Evolutionary conservation across 441 rosid genomes (phyloP), one percentile per base, ranked within the genome.

Genomic region (Corymbia citriodora): DNA sequence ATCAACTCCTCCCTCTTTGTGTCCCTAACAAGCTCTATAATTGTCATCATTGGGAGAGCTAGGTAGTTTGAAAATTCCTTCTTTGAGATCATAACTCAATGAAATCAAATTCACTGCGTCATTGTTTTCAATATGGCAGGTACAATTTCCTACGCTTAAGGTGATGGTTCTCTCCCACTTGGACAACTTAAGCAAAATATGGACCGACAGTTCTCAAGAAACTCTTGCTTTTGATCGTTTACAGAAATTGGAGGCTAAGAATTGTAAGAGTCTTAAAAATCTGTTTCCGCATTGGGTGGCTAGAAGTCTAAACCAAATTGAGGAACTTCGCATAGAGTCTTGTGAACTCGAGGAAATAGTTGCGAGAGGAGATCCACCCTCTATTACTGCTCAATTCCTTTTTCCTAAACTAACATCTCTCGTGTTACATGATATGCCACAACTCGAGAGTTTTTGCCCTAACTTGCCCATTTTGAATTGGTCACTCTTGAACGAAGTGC

Each of bases 401-500:
- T n/a, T 65, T 0, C 3, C 21, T 0, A 0, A 1, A 65, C 6
- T n/a, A 1, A n/a, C 19, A 6, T 14, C 74, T n/a, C 0, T 15
- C 2, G 74, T 4, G 5, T n/a, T 65, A 4, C 74, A 16, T 68
- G 2, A 2, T 15, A 31, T 68, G 74, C 74, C 74, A n/a, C 40
- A 8, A 8, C 74, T 68, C 40, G 8, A n/a, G 40, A 31, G 0
- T 21, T 68, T 68, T 0, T 65, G 1, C 3, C 11, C 11, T 68
- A 15, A 16, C 10, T 15, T 31, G 6, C 10, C 6, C 6, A 68
- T 10, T 68, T 68, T 68, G 40, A 68, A 68, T 0, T 16, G 3
- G 74, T 9, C 21, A 68, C n/a, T 15, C 2, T 31, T 68, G 40
- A 0, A 16, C 2, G 6, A n/a, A 31, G n/a, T 63, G 18, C 33